Conservation (phyloP, 2,329 filamentous ascomycete species). For the Diaporthe sp. region DNA sequence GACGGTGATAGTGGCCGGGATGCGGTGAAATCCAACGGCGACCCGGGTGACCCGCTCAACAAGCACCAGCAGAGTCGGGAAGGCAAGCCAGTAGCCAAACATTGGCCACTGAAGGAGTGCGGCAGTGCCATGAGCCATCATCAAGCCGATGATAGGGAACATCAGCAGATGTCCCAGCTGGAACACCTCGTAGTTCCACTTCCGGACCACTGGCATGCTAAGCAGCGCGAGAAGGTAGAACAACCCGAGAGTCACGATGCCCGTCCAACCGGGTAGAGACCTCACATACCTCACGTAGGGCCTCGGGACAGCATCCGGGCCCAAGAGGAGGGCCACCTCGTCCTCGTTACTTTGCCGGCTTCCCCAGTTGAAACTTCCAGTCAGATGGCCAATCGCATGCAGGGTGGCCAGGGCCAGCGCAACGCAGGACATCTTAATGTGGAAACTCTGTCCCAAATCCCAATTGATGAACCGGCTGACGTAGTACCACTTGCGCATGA, state of each 20-base stretch:
- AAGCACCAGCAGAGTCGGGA: conserved; percentile 62
- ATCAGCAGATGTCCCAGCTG: conserved; percentile 67
- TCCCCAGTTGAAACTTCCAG: conserved; percentile 62
- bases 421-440: conserved; percentile 63
- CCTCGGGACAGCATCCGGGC: background rate
- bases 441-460: conserved; percentile 65
- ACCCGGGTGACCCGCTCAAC: conserved; percentile 59
- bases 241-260: conserved; percentile 57
- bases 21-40: conserved; percentile 3
- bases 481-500: conserved; percentile 59
- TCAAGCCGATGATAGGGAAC: conserved; percentile 66
- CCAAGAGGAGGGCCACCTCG: conserved; percentile 52
- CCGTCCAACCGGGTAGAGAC: conserved; percentile 44
- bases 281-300: conserved; percentile 7
- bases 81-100: conserved; percentile 66
- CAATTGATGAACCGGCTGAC: conserved; percentile 67
- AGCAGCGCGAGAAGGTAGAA: conserved; percentile 61
- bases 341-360: conserved; percentile 56
- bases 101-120: conserved; percentile 64
- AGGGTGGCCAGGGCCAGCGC: conserved; percentile 61
- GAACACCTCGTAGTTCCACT: conserved; percentile 66
- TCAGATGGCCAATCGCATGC: conserved; percentile 65
- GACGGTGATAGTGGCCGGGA: conserved; percentile 40
- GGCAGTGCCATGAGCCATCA: conserved; percentile 64
- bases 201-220: conserved; percentile 61